phyloP scores from a whole-genome alignment of 768 basidiomycete species.

The Leucosporidium yakuticum region DNA sequence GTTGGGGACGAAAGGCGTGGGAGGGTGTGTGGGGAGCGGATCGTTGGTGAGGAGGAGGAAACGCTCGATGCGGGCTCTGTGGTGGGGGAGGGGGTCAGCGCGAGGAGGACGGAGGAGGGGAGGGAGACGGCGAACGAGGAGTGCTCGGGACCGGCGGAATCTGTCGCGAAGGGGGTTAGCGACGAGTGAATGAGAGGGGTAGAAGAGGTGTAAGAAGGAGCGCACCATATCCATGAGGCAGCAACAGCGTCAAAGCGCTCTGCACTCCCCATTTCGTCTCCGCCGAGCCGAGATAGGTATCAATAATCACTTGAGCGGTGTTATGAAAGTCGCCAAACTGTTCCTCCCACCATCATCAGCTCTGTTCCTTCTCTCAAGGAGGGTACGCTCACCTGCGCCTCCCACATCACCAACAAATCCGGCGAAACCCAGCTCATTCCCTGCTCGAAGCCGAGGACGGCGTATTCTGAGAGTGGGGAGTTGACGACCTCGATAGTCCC shows the following conservation, averaged over 20 bases:
- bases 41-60: conserved; percentile 91
- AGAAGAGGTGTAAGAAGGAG: neutral
- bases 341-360: neutral
- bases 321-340: conserved; percentile 92
- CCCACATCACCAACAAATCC: conserved; percentile 77
- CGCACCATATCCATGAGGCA: conserved; percentile 64
- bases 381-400: conserved; percentile 56
- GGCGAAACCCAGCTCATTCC: conserved; percentile 86
- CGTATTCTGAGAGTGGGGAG: conserved; percentile 34
- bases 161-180: conserved; percentile 40
- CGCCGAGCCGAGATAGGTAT: conserved; percentile 76
- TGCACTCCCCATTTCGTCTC: conserved; percentile 94
- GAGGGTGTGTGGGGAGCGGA: conserved; percentile 47
- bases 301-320: conserved; percentile 81
- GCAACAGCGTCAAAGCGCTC: conserved; percentile 74
- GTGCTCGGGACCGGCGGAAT: conserved; percentile 90
- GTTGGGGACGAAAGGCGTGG: conserved; percentile 44
- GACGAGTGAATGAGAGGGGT: too few species aligned
- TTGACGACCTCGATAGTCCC: conserved; percentile 48
- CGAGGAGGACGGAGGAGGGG: neutral
- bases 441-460: conserved; percentile 61
- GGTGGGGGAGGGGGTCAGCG: neutral
- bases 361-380: neutral
- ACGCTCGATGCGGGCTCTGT: conserved; percentile 68
- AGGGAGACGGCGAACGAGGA: conserved; percentile 50